Conservation (phyloP, 208 protist genomes). For the Wallacemonas rigidus region DNA sequence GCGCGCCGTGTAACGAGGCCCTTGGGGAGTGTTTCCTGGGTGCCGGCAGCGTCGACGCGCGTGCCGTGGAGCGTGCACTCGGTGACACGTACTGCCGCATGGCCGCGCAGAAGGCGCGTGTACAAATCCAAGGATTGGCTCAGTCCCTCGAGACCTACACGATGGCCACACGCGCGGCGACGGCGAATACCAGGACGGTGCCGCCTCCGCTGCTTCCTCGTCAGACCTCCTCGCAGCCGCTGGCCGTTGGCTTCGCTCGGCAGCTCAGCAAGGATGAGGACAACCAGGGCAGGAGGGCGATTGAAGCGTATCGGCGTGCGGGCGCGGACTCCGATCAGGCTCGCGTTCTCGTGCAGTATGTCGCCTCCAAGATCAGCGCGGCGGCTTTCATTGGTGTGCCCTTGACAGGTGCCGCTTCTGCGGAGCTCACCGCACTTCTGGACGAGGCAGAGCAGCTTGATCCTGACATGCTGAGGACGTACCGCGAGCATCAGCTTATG, state of each 20-base stretch:
- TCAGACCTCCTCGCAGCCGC: conserved; percentile 38
- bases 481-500: conserved; percentile 62
- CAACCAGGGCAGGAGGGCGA: conserved; percentile 43
- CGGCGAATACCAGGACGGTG: neutral
- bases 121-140: conserved; percentile 5
- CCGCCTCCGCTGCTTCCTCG: conserved; percentile 15
- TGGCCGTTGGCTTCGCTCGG: conserved; percentile 45
- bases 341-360: conserved; percentile 45
- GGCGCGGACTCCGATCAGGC: conserved; percentile 35
- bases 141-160: neutral
- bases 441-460: conserved; percentile 35
- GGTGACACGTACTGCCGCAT: conserved; percentile 69
- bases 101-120: conserved; percentile 41
- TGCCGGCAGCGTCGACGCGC: conserved; percentile 31
- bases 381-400: conserved; percentile 34
- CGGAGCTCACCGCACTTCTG: conserved; percentile 45
- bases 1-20: conserved; percentile 32
- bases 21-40: conserved; percentile 56
- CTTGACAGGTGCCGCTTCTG: conserved; percentile 28
- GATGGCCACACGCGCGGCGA: neutral
- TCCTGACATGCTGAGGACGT: neutral
- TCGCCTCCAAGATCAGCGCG: conserved; percentile 38
- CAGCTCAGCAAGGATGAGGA: conserved; percentile 49
- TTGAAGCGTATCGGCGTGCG: conserved; percentile 60
- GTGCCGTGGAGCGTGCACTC: conserved; percentile 44